Evolutionary conservation across 352 stramenopile species (phyloP), one percentile per base, ranked within the genome.

Genomic region (Phytophthora ramorum): DNA sequence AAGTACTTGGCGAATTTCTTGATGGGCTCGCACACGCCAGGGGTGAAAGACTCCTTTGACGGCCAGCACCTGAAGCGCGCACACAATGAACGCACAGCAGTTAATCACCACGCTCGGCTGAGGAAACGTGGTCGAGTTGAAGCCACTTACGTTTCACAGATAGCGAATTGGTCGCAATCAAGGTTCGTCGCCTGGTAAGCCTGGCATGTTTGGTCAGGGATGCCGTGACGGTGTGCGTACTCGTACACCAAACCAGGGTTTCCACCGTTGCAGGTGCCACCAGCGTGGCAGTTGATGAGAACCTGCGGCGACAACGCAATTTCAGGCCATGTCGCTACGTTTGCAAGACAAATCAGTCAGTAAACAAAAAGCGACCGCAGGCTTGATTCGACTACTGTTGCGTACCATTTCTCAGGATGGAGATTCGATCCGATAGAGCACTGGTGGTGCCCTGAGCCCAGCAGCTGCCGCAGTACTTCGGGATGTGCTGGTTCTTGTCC

Each of bases 401-500:
- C 59, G 43, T 71, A 90, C 83, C 89, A 64, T 97, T 96, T 71
- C 89, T 80, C 56, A 96, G 71, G 53, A 98, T 96, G 35, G 88
- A 93, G 59, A 97, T 97, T n/a, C 92, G 91, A 64, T 98, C 92
- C 16, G 91, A 95, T 14, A 98, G 73, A 22, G 90, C 84, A 40
- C 87, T 96, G 19, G 89, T 96, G 10, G 91, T 95, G 28, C 87
- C 92, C 34, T 97, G 91, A 0, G 92, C 91, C 93, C 93, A 98
- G 78, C 91, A 98, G 45, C 87, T 96, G n/a, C 91, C 90, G 52
- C 93, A 97, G 74, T 97, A 97, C 44, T 89, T 72, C 24, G 97
- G 97, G 57, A 99, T 98, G 76, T 99, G 98, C 74, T 99, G 98
- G 80, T 99, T 99, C 68, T 99, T 96, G 73, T 97, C 95, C 83